phyloP scores from a whole-genome alignment of 2,329 filamentous ascomycete species.

The Lithohypha guttulata region DNA sequence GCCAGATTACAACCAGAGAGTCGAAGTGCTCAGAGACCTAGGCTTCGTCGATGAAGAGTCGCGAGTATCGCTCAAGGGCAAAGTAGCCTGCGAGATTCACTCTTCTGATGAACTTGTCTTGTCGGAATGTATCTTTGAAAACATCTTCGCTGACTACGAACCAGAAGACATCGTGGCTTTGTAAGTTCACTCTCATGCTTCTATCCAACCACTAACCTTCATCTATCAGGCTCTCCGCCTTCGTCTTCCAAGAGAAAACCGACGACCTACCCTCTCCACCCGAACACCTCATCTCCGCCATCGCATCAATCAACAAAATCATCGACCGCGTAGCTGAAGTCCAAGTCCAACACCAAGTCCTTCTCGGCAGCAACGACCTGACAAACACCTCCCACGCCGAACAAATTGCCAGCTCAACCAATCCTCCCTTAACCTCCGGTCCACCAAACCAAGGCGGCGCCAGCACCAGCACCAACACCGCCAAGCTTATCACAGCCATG shows the following conservation, averaged over 20 bases:
- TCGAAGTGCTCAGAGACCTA: slow-evolving; percentile 81
- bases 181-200: neutral
- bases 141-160: slow-evolving; percentile 88
- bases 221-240: slow-evolving; percentile 56
- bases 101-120: slow-evolving; percentile 93
- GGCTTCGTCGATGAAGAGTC: slow-evolving; percentile 80
- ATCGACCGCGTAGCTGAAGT: slow-evolving; percentile 86
- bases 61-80: slow-evolving; percentile 90
- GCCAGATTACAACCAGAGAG: slow-evolving; percentile 92
- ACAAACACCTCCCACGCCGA: slow-evolving; percentile 6
- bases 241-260: slow-evolving; percentile 97
- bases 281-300: slow-evolving; percentile 67
- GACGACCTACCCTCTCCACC: slow-evolving; percentile 70
- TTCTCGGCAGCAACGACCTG: slow-evolving; percentile 72
- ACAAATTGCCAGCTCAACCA: slow-evolving; percentile 37
- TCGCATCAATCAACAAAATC: slow-evolving; percentile 76
- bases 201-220: neutral
- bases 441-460: neutral
- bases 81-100: slow-evolving; percentile 96
- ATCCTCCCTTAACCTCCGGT: slow-evolving; percentile 64
- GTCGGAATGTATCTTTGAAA: slow-evolving; percentile 92
- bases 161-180: slow-evolving; percentile 34
- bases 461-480: neutral
- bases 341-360: slow-evolving; percentile 84
- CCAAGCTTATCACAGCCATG: slow-evolving; percentile 5